Conservation (phyloP, 495 filamentous ascomycete species). For the Aspergillus biplanus region DNA sequence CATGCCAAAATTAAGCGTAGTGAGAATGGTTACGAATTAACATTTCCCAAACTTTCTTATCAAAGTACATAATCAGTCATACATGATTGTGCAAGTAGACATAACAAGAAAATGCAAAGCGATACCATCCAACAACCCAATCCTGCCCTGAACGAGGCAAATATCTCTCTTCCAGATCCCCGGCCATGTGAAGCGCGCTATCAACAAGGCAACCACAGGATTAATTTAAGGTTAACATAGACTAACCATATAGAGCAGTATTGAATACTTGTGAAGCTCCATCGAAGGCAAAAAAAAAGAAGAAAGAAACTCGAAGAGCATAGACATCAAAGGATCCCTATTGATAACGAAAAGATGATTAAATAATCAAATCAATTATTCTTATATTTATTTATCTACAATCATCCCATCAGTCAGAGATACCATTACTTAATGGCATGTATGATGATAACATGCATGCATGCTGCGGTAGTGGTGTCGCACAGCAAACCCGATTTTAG, state of each 20-base stretch:
- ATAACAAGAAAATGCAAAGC: neutral
- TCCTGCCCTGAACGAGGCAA: neutral
- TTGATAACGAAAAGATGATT: neutral
- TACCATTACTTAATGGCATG: conserved; percentile 5
- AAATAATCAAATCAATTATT: neutral
- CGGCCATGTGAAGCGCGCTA: neutral
- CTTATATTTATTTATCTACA: neutral
- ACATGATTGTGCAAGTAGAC: neutral
- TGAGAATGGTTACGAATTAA: too few relatives aligned
- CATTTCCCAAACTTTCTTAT: too few relatives aligned
- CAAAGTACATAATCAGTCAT: too few relatives aligned
- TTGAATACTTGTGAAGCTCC: neutral
- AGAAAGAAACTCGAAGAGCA: neutral
- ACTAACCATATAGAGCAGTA: neutral
- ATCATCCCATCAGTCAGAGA: neutral
- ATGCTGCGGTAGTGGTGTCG: neutral
- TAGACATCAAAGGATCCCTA: neutral
- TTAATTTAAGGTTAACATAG: conserved; percentile 8
- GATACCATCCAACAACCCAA: neutral
- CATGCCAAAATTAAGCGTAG: too few relatives aligned
- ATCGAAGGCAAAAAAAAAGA: neutral
- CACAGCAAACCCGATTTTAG: neutral
- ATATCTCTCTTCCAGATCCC: neutral
- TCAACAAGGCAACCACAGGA: neutral
- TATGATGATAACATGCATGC: conserved; percentile 4